A percentile compares a stretch with the other conserved stretches of the same genome.
These are phyloP conservation scores for Fusarium nurragi DNA, from an alignment of 2,329 filamentous ascomycete genomes.

Conservation along the genomic window DNA sequence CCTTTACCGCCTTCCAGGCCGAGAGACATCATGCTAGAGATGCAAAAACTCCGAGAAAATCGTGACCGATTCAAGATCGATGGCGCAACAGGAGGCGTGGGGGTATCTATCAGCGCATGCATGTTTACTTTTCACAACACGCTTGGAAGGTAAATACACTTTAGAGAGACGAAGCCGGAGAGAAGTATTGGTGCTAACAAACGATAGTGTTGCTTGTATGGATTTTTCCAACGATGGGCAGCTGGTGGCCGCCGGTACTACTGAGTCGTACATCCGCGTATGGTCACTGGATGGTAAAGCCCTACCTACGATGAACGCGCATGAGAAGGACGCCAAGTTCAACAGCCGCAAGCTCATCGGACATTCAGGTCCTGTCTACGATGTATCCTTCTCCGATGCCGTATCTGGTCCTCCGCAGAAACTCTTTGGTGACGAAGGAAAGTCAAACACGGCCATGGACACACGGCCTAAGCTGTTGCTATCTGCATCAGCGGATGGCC, in stretches of 20 bases:
- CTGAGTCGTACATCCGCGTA: constrained; percentile 93
- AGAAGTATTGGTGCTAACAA: constrained; percentile 21
- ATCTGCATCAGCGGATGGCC: constrained; percentile 87
- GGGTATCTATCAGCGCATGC: constrained; percentile 85
- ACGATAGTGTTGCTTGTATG: constrained; percentile 80
- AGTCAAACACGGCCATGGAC: constrained; percentile 55
- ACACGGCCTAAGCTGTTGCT: constrained; percentile 78
- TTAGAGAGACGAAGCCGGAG: neutral
- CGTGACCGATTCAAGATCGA: constrained; percentile 92
- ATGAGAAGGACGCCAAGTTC: constrained; percentile 67
- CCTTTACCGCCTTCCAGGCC: constrained; percentile 89
- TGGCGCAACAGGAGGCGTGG: constrained; percentile 81
- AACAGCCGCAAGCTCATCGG: constrained; percentile 81
- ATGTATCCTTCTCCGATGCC: constrained; percentile 82
- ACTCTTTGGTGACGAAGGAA: constrained; percentile 62
- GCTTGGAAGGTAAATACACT: constrained; percentile 80
- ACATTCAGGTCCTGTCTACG: constrained; percentile 89
- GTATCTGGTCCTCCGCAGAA: constrained; percentile 65
- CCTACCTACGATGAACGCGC: constrained; percentile 71
- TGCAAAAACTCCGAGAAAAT: constrained; percentile 92
- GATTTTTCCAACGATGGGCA: constrained; percentile 94
- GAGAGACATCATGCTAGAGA: constrained; percentile 91
- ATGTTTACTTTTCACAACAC: constrained; percentile 99
- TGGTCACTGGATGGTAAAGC: constrained; percentile 91
- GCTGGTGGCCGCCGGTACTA: constrained; percentile 87